Evolutionary conservation across 495 filamentous ascomycete genomes (phyloP).

Genomic region (Aspergillus sclerotioniger): DNA sequence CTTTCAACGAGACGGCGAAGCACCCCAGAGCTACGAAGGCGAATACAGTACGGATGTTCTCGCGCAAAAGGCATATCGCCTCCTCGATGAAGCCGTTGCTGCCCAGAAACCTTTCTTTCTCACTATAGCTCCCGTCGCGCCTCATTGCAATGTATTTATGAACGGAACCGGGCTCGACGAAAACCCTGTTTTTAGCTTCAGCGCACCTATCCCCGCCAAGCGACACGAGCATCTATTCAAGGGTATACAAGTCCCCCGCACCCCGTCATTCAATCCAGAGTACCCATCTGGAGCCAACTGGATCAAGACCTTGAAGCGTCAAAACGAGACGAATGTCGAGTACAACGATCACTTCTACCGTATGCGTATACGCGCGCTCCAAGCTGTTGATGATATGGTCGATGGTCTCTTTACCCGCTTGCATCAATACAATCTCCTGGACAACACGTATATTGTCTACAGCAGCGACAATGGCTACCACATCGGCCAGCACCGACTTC

Average conservation of each 20-base stretch:
- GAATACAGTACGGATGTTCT: constrained; percentile 56
- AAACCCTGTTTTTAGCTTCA: constrained; percentile 12
- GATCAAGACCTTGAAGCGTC: constrained; percentile 49
- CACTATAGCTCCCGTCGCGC: constrained; percentile 56
- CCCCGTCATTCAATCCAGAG: constrained; percentile 40
- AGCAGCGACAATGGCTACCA: constrained; percentile 68
- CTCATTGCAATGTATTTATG: constrained; percentile 51
- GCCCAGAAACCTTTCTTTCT: constrained; percentile 57
- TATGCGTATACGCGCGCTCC: constrained; percentile 53
- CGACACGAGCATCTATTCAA: constrained; percentile 22
- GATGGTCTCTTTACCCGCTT: constrained; percentile 48
- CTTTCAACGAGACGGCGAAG: constrained; percentile 54
- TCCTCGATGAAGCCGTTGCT: constrained; percentile 52
- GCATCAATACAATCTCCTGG: constrained; percentile 42
- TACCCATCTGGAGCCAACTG: constrained; percentile 59
- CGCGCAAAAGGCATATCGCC: constrained; percentile 50
- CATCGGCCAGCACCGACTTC: constrained; percentile 63
- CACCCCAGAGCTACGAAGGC: constrained; percentile 47
- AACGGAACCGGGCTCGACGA: constrained; percentile 22
- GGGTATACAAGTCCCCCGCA: constrained; percentile 21
- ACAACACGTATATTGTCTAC: constrained; percentile 65
- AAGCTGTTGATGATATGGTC: constrained; percentile 63
- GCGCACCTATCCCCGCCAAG: constrained; percentile 4
- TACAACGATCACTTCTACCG: constrained; percentile 63
- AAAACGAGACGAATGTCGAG: constrained; percentile 47